phyloP scores from a whole-genome alignment of 148 eudicot genomes.

The Rhododendron williamsianum region DNA sequence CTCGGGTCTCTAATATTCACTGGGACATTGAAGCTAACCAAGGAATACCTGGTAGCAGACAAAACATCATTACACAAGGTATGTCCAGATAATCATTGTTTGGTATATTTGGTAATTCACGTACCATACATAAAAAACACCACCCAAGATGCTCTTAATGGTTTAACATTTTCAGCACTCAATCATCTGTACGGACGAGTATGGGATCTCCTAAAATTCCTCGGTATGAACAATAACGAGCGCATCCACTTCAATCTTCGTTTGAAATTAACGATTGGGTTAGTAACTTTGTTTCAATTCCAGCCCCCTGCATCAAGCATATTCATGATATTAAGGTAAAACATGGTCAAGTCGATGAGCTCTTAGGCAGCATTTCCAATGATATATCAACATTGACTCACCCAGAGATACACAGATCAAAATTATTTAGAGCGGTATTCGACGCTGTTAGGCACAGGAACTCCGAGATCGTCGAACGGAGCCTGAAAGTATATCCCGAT shows the following conservation, averaged over 20 bases:
- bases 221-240: not conserved
- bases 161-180: not conserved
- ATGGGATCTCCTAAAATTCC: not conserved
- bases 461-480: constrained; percentile 5
- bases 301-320: constrained; percentile 3
- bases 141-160: not conserved
- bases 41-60: not conserved
- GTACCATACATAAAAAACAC: not conserved
- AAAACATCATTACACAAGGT: not conserved
- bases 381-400: not conserved
- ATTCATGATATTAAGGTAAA: not conserved
- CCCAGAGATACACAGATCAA: not conserved
- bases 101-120: not conserved
- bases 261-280: not conserved
- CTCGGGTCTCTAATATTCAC: not conserved
- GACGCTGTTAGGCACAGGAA: not conserved
- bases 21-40: not conserved
- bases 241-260: not conserved
- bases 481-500: constrained; percentile 7
- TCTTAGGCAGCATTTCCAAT: not conserved
- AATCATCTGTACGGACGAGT: not conserved
- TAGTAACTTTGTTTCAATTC: not conserved
- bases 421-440: not conserved
- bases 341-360: not conserved
- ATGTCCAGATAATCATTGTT: not conserved